Percentiles rank a stretch among this genome's conserved stretches.
Conservation (phyloP, 768 basidiomycete genomes). For the Collybiopsis confluens region DNA sequence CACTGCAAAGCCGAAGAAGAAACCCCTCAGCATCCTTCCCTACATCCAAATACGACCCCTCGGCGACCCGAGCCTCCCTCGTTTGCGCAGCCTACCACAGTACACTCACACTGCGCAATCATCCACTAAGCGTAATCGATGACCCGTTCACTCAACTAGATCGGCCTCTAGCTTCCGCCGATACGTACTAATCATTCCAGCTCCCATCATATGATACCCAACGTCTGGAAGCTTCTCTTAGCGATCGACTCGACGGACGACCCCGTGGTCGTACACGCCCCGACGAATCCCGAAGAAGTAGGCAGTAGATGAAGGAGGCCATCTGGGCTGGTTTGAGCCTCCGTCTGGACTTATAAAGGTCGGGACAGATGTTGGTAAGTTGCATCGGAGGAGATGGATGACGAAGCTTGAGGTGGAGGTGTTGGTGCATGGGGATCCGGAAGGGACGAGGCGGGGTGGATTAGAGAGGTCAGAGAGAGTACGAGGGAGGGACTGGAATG, state of each 20-base stretch:
- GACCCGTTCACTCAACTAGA: constrained; percentile 35
- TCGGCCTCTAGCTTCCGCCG: constrained; percentile 24
- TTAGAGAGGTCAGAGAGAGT: constrained; percentile 1
- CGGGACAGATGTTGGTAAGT: neutral
- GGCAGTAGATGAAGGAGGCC: constrained; percentile 42
- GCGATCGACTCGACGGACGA: constrained; percentile 49
- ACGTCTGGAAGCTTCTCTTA: too few relatives aligned
- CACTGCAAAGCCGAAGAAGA: constrained; percentile 24
- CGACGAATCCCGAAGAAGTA: constrained; percentile 7
- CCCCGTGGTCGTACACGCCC: constrained; percentile 39
- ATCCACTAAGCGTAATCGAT: constrained; percentile 37
- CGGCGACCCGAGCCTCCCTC: constrained; percentile 27
- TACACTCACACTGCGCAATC: constrained; percentile 25
- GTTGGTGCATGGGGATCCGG: constrained; percentile 7
- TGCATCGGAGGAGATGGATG: constrained; percentile 36
- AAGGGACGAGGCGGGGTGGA: constrained; percentile 9
- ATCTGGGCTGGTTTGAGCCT: constrained; percentile 55
- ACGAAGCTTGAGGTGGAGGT: constrained; percentile 36
- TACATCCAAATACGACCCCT: constrained; percentile 23
- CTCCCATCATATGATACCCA: too few relatives aligned
- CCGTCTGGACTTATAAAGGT: constrained; percentile 5
- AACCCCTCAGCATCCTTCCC: constrained; percentile 23
- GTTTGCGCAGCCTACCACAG: constrained; percentile 27
- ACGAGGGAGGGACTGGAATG: constrained; percentile 34
- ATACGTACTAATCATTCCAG: constrained; percentile 53